Base-by-base conservation (phyloP, 2,329 filamentous ascomycete genomes). In the Pyrenophora graminea region DNA sequence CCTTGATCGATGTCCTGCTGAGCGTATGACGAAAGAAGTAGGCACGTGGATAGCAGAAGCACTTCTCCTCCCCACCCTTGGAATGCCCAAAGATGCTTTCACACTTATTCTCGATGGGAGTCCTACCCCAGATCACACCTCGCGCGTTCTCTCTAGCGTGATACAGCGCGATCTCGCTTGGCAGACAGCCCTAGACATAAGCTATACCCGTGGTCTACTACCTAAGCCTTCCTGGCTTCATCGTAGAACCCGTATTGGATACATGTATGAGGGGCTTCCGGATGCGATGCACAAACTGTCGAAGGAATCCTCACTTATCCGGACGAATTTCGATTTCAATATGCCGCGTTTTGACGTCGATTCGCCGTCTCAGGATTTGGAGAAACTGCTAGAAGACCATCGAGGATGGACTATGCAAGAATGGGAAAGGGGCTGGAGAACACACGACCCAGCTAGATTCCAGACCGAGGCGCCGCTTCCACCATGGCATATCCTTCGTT, bases 31-130 rank as follows among this genome's bases (percentile, higher is more conserved):
- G 1, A 23, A 23, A 23, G 21, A 1, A 23, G 21, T 23, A 23
- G 1, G 21, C 21, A 23, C 2, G 21, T 23, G 21, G 21, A 7
- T 23, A 23, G 21, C 21, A 4, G 21, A 23, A 7, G 21, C 21
- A 23, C 21, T 4, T 23, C 21, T 23, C 21, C 21, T 23, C 4
- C 21, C 21, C 1, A 4, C 4, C 7, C 21, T 23, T 7, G 21
- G 21, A 7, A 23, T 23, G 21, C 21, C 21, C 21, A 23, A 7
- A 18, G 18, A 32, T 3, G 51, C 53, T 1, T 59, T 43, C 31
- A 44, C 38, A 2, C 42, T 59, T 12, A 27, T 52, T 3, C 19
- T 59, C 3, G 53, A 59, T 23, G 48, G 56, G 7, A 23, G 44
- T 12, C 34, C 51, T 6, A 45, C 31, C 4, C 30, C 48, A 9